phyloP scores from a whole-genome alignment of 495 filamentous ascomycete species.

The Venustampulla echinocandica region DNA sequence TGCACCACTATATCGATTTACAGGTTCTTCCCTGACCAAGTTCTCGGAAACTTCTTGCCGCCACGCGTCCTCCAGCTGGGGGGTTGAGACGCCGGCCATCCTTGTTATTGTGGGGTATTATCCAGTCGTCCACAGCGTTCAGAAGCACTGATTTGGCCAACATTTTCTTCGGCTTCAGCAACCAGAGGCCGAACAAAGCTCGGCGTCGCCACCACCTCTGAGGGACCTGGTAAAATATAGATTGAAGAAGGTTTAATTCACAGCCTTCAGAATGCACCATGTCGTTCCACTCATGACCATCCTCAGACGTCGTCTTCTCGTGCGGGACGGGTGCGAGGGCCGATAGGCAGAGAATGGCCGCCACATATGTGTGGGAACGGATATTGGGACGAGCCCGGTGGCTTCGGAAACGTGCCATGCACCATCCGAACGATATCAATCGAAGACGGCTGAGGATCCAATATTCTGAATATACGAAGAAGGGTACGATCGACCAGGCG shows the following conservation, averaged over 20 bases:
- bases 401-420: too few relatives aligned
- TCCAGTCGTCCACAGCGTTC: not conserved
- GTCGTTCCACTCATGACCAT: not conserved
- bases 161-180: not conserved
- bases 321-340: not conserved
- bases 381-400: too few relatives aligned
- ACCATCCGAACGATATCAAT: too few relatives aligned
- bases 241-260: not conserved
- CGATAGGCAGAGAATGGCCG: too few relatives aligned
- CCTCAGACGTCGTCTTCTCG: not conserved
- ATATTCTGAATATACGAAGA: too few relatives aligned
- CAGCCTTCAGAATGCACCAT: not conserved
- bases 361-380: too few relatives aligned
- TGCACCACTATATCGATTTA: not conserved
- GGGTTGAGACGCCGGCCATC: too few relatives aligned
- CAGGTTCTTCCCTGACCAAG: not conserved
- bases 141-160: not conserved
- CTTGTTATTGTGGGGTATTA: conserved; percentile 4
- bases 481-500: too few relatives aligned
- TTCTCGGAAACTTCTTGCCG: not conserved
- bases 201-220: not conserved
- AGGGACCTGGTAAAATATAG: not conserved
- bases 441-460: too few relatives aligned
- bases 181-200: not conserved
- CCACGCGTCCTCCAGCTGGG: not conserved